Evolutionary conservation across 495 filamentous ascomycete genomes (phyloP).

Genomic region (Penicillium fimorum): DNA sequence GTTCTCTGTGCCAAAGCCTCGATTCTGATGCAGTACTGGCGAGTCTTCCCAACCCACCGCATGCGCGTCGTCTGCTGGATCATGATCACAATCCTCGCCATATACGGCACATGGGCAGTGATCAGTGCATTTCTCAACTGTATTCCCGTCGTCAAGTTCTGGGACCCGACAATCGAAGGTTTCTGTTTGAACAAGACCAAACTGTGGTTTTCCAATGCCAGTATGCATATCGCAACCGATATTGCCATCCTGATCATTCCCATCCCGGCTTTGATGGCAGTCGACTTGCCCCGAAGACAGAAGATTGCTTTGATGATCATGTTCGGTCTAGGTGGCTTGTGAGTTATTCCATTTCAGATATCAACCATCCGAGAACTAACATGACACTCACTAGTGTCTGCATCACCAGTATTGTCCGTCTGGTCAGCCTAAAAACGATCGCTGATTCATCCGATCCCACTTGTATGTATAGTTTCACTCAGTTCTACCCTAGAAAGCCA

Average conservation of each 20-base stretch:
- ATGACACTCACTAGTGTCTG: conserved; percentile 34
- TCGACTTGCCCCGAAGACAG: conserved; percentile 48
- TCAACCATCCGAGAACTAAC: conserved; percentile 13
- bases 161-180: conserved; percentile 31
- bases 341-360: conserved; percentile 19
- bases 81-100: conserved; percentile 40
- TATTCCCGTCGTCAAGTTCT: conserved; percentile 47
- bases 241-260: conserved; percentile 53
- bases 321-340: conserved; percentile 55
- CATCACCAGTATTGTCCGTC: conserved; percentile 44
- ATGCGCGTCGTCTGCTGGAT: conserved; percentile 44
- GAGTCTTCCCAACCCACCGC: conserved; percentile 42
- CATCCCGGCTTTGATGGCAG: conserved; percentile 42
- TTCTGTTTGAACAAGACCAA: conserved; percentile 43
- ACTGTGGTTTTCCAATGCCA: conserved; percentile 50
- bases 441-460: conserved; percentile 43
- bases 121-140: conserved; percentile 47
- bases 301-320: conserved; percentile 47
- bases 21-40: conserved; percentile 50
- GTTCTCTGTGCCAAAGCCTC: conserved; percentile 53
- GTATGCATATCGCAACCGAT: conserved; percentile 54
- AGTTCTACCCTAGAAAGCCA: not conserved
- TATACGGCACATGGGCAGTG: conserved; percentile 44
- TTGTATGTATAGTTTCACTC: conserved; percentile 26
- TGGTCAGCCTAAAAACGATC: conserved; percentile 38